Evolutionary conservation across 768 basidiomycete species (phyloP), one percentile per base, ranked within the genome.

Genomic region (Astraeus odoratus): DNA sequence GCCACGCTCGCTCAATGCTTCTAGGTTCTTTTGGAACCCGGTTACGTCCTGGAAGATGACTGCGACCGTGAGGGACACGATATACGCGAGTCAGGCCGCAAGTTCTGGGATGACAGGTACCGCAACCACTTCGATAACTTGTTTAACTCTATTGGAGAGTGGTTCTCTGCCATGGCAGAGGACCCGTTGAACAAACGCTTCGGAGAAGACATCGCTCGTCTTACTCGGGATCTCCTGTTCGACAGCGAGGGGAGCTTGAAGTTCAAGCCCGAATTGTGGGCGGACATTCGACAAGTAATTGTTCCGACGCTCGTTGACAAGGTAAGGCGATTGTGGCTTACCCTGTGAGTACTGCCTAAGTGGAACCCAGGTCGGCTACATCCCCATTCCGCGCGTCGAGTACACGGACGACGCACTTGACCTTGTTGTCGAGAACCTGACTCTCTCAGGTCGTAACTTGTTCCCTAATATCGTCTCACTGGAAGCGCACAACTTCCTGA

Each of bases 381-480:
- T 94, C 44, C 92, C 92, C 6, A 94, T 98, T 52, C 95, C 95
- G 0, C 83, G 92, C 27, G 80, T 93, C 59, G 94, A 96, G 65
- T 98, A 96, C 68, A 84, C 86, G 27, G 91, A 95, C 64, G 83
- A 90, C 42, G 59, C 73, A 5, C 67, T 94, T 49, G 94, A 96
- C 55, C 75, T 96, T 35, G 88, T 95, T 47, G 80, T 97, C 51
- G 95, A 97, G 73, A 97, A 95, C 63, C 76, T 97, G 26, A 86
- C 87, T 1, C 73, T 94, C 15, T 82, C 87, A 49, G 90, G 90
- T 8, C 78, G 82, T 33, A 95, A 97, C 67, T 67, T 99, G 3
- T 84, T 94, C 74, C 93, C 93, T 1, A 90, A 86, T 55, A 58
- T 85, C 47, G 73, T 88, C 39, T 67, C 74, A 4, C 50, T 86